Conservation (phyloP, 805 yeast species). For the Candida silvicultrix region DNA sequence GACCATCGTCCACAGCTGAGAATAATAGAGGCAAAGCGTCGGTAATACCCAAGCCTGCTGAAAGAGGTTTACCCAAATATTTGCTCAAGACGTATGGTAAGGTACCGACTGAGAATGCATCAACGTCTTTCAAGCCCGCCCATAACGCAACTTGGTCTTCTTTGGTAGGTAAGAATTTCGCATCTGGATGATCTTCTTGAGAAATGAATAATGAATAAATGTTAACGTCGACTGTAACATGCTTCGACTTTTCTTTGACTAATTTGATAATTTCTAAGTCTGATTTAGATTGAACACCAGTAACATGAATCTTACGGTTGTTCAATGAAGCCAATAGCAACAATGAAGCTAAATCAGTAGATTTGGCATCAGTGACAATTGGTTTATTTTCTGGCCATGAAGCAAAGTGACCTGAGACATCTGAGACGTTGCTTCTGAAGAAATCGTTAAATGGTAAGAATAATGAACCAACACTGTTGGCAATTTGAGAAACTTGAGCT, state of each 20-base stretch:
- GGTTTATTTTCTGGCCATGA: conserved; percentile 83
- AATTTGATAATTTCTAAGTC: conserved; percentile 79
- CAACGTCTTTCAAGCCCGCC: conserved; percentile 66
- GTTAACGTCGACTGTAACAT: conserved; percentile 86
- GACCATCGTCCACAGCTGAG: conserved; percentile 70
- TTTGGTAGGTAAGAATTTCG: conserved; percentile 68
- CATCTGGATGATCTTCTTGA: conserved; percentile 65
- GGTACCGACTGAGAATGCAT: conserved; percentile 82
- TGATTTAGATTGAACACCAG: conserved; percentile 74
- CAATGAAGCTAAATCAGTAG: conserved; percentile 90
- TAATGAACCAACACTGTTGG: conserved; percentile 67
- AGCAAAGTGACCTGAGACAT: conserved; percentile 72
- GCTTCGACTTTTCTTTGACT: conserved; percentile 76
- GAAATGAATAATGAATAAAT: conserved; percentile 73
- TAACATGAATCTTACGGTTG: conserved; percentile 78
- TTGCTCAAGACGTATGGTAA: conserved; percentile 69
- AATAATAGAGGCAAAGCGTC: conserved; percentile 80
- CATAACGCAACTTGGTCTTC: conserved; percentile 81
- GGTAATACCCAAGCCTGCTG: conserved; percentile 70
- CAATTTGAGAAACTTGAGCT: conserved; percentile 51
- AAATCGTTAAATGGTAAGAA: conserved; percentile 76
- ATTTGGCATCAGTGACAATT: conserved; percentile 85
- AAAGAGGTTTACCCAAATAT: conserved; percentile 51
- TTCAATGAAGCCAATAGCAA: conserved; percentile 84
- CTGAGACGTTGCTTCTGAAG: conserved; percentile 58